Base-by-base conservation (phyloP, 2,329 filamentous ascomycete species). In the Fusarium haematococcum region DNA sequence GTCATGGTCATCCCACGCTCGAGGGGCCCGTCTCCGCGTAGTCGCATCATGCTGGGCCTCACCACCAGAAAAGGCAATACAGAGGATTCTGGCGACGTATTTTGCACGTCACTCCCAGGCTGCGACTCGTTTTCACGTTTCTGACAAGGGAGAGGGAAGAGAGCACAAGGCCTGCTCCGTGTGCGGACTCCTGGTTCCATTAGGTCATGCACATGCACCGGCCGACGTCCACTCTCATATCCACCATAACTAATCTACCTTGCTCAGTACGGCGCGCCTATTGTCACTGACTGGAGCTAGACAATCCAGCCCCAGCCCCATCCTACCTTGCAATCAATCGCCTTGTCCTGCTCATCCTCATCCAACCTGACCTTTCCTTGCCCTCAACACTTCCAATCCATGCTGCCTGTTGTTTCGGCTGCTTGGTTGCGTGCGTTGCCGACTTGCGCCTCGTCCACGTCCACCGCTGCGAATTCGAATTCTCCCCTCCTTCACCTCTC, bases 151-250 rank as follows among this genome's bases (percentile, higher is more conserved):
- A 43, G 43, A 58, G 69, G 52, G 56, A 72, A 62, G 33, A 73
- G 72, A 65, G 50, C 67, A 68, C 72, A 70, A 65, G 71, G 35
- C 63, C 30, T 58, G 23, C 20, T 39, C 54, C 45, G 68, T 48
- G 30, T 43, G 58, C 50, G 39, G 63, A 61, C 23, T 66, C 63
- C 30, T 56, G 61, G 61, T 59, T 43, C 63, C 50, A 67, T 70
- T 66, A 71, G 70, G 71, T 66, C 58, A 78, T 77, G 76, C 72
- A 74, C 67, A 75, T 78, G 74, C 70, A 75, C 56, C 65, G 63
- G 45, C 71, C 69, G 69, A 68, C 69, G 69, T 45, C 70, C 65
- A 70, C 63, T 75, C 76, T 70, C 63, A 64, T 74, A 75, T 71
- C 73, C 75, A 75, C 71, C 73, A 75, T 73, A 71, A 64, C 72